These are phyloP conservation scores for Phytophthora fragariae DNA, from an alignment of 352 stramenopile species.

Conservation along the genomic window DNA sequence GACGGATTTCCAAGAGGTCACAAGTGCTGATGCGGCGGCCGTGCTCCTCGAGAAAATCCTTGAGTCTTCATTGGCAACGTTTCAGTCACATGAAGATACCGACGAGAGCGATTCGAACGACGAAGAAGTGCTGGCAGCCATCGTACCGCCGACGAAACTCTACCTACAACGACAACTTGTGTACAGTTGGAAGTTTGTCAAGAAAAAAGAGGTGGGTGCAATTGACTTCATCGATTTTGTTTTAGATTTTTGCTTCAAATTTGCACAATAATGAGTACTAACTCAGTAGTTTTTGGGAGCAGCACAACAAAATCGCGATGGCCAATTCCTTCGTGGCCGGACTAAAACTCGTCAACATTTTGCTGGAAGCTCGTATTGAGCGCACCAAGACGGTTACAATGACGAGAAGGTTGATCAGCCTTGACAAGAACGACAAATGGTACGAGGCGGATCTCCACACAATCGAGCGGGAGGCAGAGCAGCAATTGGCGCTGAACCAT, in stretches of 20 bases:
- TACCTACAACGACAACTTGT: not conserved
- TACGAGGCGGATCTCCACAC: slow-evolving; percentile 9
- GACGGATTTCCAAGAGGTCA: not conserved
- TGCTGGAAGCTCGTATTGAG: slow-evolving; percentile 28
- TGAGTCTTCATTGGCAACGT: not conserved
- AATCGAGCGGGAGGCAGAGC: slow-evolving; percentile 9
- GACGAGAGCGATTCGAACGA: slow-evolving; percentile 1
- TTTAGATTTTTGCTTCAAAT: too few species aligned
- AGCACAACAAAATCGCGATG: not conserved
- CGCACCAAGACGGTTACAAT: slow-evolving; percentile 15
- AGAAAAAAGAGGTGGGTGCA: slow-evolving; percentile 16
- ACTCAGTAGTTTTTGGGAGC: not conserved
- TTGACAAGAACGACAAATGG: slow-evolving; percentile 11
- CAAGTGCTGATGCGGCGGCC: not conserved
- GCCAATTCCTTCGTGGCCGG: slow-evolving; percentile 21
- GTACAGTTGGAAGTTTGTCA: slow-evolving; percentile 7
- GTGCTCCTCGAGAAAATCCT: not conserved
- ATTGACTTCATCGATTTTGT: not conserved
- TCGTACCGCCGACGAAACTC: not conserved
- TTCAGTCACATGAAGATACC: not conserved
- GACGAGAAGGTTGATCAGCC: slow-evolving; percentile 18
- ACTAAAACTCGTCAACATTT: slow-evolving; percentile 26
- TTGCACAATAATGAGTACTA: not conserved
- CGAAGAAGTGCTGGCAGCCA: not conserved
- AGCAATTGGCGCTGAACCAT: slow-evolving; percentile 23